These are phyloP conservation scores for Lipomyces lipofer DNA, from an alignment of 805 yeast genomes.

Conservation along the genomic window DNA sequence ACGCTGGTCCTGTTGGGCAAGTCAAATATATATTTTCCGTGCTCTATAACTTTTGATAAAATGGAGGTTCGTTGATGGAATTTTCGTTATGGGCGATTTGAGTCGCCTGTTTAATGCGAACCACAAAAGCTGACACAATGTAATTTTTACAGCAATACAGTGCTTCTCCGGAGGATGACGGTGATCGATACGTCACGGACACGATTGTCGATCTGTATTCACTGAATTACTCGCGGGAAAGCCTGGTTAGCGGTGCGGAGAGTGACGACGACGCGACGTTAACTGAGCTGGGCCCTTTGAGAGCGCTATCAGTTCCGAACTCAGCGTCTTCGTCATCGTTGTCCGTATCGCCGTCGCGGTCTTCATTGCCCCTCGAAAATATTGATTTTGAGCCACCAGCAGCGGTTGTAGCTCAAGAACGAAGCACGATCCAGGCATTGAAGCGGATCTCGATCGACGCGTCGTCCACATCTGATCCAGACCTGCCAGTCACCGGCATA, in stretches of 20 bases:
- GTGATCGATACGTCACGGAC: constrained; percentile 6
- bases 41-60: too few relatives aligned
- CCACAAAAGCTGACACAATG: too few relatives aligned
- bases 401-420: constrained; percentile 45
- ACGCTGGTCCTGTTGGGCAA: too few relatives aligned
- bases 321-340: constrained; percentile 7
- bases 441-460: constrained; percentile 46
- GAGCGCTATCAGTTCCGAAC: neutral
- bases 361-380: constrained; percentile 18
- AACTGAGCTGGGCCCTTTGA: too few relatives aligned
- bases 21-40: too few relatives aligned
- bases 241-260: neutral
- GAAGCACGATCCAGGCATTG: constrained; percentile 43
- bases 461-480: constrained; percentile 44
- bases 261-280: neutral
- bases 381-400: constrained; percentile 33
- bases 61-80: too few relatives aligned
- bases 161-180: neutral
- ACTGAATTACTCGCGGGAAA: neutral
- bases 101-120: too few relatives aligned
- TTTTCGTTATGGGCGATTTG: too few relatives aligned
- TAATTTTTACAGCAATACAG: neutral
- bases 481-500: constrained; percentile 36
- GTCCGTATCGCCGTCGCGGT: constrained; percentile 6
- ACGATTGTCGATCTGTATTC: constrained; percentile 11